Percentiles rank a stretch among this genome's conserved stretches.
These are phyloP conservation scores for Monosporascus sp. DNA, from an alignment of 2,329 filamentous ascomycete genomes.

Conservation along the genomic window DNA sequence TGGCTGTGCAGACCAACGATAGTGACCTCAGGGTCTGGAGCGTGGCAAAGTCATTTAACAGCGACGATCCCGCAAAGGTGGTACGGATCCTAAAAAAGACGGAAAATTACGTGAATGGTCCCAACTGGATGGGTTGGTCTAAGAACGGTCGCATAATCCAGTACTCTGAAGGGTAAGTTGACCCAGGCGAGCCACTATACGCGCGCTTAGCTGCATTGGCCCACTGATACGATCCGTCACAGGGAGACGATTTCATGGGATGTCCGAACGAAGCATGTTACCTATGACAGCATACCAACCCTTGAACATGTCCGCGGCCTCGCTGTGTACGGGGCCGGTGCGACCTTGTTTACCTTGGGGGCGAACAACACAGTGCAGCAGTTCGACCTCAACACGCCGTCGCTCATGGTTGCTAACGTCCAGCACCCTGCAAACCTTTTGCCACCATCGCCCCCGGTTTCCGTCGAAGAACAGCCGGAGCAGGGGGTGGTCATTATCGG, in stretches of 20 bases:
- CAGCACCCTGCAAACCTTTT: slow-evolving; percentile 77
- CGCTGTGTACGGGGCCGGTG: slow-evolving; percentile 82
- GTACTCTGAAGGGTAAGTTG: slow-evolving; percentile 77
- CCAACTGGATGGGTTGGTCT: slow-evolving; percentile 97
- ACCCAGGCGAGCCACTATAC: slow-evolving; percentile 28
- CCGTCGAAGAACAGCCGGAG: slow-evolving; percentile 64
- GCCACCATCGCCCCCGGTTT: slow-evolving; percentile 77
- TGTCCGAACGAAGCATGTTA: slow-evolving; percentile 95
- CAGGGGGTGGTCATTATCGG: slow-evolving; percentile 44
- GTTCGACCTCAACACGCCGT: slow-evolving; percentile 82
- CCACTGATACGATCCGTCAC: slow-evolving; percentile 25
- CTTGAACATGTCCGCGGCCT: slow-evolving; percentile 75
- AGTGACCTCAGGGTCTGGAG: slow-evolving; percentile 96
- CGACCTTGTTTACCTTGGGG: slow-evolving; percentile 87
- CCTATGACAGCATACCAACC: slow-evolving; percentile 82
- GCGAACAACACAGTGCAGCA: slow-evolving; percentile 88
- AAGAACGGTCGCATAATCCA: slow-evolving; percentile 97
- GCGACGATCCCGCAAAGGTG: slow-evolving; percentile 74
- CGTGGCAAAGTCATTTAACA: slow-evolving; percentile 72
- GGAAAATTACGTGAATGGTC: slow-evolving; percentile 66
- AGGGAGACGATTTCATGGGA: slow-evolving; percentile 95
- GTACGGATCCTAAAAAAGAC: slow-evolving; percentile 80
- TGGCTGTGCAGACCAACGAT: slow-evolving; percentile 86
- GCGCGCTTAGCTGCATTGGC: slow-evolving; percentile 39
- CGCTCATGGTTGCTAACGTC: slow-evolving; percentile 76